Evolutionary conservation across 345 rosid genomes (phyloP), one percentile per base, ranked within the genome.

Genomic region (Limnanthes douglasii): DNA sequence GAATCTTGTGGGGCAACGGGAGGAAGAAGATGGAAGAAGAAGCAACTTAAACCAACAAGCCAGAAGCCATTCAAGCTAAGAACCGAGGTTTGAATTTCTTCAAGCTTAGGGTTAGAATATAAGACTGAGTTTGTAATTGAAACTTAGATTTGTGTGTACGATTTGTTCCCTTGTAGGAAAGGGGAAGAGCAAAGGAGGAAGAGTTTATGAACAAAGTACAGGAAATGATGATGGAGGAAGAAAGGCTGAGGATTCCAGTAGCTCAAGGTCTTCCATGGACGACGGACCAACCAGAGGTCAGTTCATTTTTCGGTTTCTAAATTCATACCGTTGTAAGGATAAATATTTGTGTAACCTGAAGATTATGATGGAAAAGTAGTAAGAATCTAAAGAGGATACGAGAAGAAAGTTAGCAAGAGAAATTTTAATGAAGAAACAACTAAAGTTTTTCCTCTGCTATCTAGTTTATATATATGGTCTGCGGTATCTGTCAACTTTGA

Each of bases 211-310:
- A 72, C 66, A 79, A 67, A 56, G 12, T 72, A 18, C 75, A 56
- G 23, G 78, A 75, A 50, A 64, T 64, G 65, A 60, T 59, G 66
- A 29, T 21, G 1, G 78, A 66, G 50, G 72, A 66, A 53, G 75
- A 75, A 53, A 79, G 34, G 44, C 68, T 29, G 38, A 53, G 85
- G 31, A 51, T 75, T 31, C 93, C 93, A 0, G 23, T 72, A 16
- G 93, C 93, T 3, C 93, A 72, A 54, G 93, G 93, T 37, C 78
- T 75, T 45, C 93, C 93, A 18, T 72, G 73, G 71, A 79, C 93
- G 35, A 75, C 93, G 17, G 93, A 79, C 37, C 85, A 75, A 40
- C 82, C 86, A 6, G 82, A 79, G 73, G 93, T 70, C 37, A 47
- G 59, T 25, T 15, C n/a, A 7, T 19, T 18, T 33, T 24, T n/a